Base-by-base conservation (phyloP, 192 early-diverging fungal species). In the Entomortierella chlamydospora region DNA sequence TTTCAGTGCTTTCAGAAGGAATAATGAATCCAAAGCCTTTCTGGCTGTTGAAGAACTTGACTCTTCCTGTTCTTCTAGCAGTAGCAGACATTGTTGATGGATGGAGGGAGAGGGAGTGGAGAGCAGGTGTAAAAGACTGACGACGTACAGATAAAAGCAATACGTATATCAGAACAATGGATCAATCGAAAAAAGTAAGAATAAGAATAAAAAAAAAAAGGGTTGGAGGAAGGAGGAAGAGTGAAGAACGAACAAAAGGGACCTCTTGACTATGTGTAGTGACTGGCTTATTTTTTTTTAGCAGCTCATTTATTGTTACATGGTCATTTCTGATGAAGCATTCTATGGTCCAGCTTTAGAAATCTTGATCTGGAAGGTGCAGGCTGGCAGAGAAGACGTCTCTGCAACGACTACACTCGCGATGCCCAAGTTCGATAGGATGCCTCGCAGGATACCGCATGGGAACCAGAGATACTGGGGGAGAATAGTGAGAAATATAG, bases 391-490 rank as follows among this genome's bases (percentile, higher is more conserved):
- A 34, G 89, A 86, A 17, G 90, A 85, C 2, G 96, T 94, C 68
- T 99, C 97, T 4, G 95, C 95, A 25, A 94, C 88, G 8, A 99
- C 98, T 13, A 91, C 89, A 59, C 90, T 91, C 26, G 87, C 64
- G 23, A 98, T 87, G 25, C 98, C 98, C 57, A 98, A 85, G 80
- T 95, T 96, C 9, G 93, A 91, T 11, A 99, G 86, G 0, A 95
- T 94, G 23, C 98, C 98, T 31, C 98, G 90, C 30, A 99, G 92
- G 23, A 99, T 88, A 3, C 98, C 98, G 70, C 98, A 99, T 0
- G 98, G 98, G 67, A 97, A 93, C 87, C 96, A 97, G 17, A 97
- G 88, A 85, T 96, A 94, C 89, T 95, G 45, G 45, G 45, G 15
- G 45, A 20, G 15, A 17, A 47, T 4, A 47, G 15, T 20, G 20